phyloP scores from a whole-genome alignment of 306 rosid species.

The Cicer yamashitae region DNA sequence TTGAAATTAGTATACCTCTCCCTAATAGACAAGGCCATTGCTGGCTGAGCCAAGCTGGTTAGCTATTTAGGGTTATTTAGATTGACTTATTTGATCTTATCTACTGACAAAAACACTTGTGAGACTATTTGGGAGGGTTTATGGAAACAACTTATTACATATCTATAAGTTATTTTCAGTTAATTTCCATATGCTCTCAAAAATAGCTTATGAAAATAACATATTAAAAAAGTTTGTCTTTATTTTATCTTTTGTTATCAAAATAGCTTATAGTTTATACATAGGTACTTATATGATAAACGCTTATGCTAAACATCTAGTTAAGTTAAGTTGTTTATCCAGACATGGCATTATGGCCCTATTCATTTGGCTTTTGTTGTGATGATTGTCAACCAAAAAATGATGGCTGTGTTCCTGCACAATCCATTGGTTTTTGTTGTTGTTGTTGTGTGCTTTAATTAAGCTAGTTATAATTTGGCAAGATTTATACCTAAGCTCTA shows the following conservation, averaged over 20 bases:
- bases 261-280: no score
- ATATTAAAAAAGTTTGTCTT: no score
- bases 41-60: not conserved
- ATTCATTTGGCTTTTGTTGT: not conserved
- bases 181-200: no score
- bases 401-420: not conserved
- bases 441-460: not conserved
- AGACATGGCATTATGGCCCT: not conserved
- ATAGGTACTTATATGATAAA: no score
- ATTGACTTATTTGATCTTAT: no score
- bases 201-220: no score
- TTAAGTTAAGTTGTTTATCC: no score
- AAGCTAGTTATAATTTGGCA: not conserved
- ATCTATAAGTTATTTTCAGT: not conserved
- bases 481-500: slow-evolving; percentile 6
- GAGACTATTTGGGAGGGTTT: no score
- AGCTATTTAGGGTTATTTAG: not conserved
- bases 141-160: no score
- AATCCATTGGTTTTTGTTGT: not conserved
- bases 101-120: no score
- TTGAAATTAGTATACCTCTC: slow-evolving; percentile 7
- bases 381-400: slow-evolving; percentile 13
- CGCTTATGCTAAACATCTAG: no score
- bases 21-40: not conserved
- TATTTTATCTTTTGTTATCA: no score